Evolutionary conservation across 2,329 filamentous ascomycete genomes (phyloP), one percentile per base, ranked within the genome.

Genomic region (Paecilomyces variotii): DNA sequence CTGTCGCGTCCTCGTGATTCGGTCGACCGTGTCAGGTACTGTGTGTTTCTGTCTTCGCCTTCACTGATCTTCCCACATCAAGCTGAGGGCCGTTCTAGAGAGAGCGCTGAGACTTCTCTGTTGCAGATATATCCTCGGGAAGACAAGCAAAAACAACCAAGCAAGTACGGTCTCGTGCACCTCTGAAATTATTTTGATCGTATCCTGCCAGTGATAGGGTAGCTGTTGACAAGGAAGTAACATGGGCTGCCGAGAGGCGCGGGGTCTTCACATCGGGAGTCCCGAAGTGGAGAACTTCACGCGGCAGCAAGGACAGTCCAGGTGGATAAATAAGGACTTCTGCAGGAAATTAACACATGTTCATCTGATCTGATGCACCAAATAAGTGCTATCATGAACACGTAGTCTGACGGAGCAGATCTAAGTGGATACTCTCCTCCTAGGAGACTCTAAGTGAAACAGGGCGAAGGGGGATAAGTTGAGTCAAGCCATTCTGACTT

Each of bases 11-110:
- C n/a, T 45, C 39, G 35, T 39, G 35, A 39, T n/a, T 45, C n/a
- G 39, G 39, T 45, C 39, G 14, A 45, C n/a, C 39, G n/a, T 45
- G 14, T 56, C 54, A 56, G 54, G 54, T 56, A 56, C 54, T 32
- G 35, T 27, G 26, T 27, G 19, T 57, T n/a, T 19, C 39, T 45
- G 39, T 45, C 39, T 19, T 45, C n/a, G 14, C 39, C 12, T 45
- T 7, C 7, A 45, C n/a, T 9, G n/a, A 45, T 45, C 14, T 19
- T 19, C 19, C 39, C 7, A 19, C 3, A 19, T 6, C 4, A 45
- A 19, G 2, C 14, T 9, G 39, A 45, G 39, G 5, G 14, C 7
- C 14, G 19, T 45, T n/a, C 14, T 5, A 45, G 39, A 6, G 35
- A 6, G 14, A 45, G 12, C 14, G 2, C n/a, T 6, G 14, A 45